Evolutionary conservation across 805 yeast species (phyloP), one percentile per base, ranked within the genome.

Genomic region (Candida pseudoglaebosa): DNA sequence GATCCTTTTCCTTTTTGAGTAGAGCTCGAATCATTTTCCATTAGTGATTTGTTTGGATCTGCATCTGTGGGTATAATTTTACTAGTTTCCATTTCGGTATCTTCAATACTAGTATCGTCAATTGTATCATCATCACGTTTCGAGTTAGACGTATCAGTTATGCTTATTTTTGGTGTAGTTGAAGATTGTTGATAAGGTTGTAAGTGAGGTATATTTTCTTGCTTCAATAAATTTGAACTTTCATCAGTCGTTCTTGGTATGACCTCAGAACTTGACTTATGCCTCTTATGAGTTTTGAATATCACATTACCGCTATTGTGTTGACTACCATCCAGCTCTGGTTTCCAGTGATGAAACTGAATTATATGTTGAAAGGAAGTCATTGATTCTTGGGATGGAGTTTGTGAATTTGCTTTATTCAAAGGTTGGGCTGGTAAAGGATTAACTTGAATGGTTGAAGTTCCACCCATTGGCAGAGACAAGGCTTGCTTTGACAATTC

Each of bases 301-400:
- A 15, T 28, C 48, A 44, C 15, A 37, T 33, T 24, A 36, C 43
- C n/a, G 40, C 22, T 18, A 21, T 16, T 13, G 18, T 24, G 24
- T 7, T 31, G 28, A 7, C 22, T 36, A 32, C 34, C 40, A 9
- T 43, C 47, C 39, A 39, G 34, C 21, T 65, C 72, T 0, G 78
- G 78, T 41, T 70, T 70, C 80, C 80, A 76, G 51, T 76, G 80
- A 47, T 75, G 79, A 53, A 76, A 75, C 47, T 75, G 80, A 22
- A 75, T 71, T 6, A 73, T 61, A 42, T 73, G 77, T 49, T 74
- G 79, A 43, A 70, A 64, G 14, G 69, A 64, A 10, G 71, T 60
- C 73, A 68, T 67, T 21, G 68, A 59, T 44, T 70, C 74, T 43
- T 62, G 73, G 14, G 62, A 53, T 22, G 66, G 68, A 5, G 59